Base-by-base conservation (phyloP, 495 filamentous ascomycete genomes). In the Penicillium cosmopolitanum region DNA sequence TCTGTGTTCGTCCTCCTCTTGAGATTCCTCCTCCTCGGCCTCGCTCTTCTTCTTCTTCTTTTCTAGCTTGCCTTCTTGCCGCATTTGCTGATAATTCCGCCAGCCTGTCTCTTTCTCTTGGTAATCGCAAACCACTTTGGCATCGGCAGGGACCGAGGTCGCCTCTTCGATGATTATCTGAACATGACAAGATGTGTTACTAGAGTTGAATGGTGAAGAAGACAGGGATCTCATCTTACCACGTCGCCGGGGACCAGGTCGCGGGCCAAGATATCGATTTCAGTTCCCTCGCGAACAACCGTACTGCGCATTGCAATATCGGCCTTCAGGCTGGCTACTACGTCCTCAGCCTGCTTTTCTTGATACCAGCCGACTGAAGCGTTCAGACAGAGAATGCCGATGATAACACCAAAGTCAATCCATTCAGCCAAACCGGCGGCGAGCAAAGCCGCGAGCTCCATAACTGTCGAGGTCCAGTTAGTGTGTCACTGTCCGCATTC, bases 351-450 rank as follows among this genome's bases (percentile, higher is more conserved):
- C 72, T 91, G 88, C 70, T 91, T 92, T 70, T 93, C 89, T 66
- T 93, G 89, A 66, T 92, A 93, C 84, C 89, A 93, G 65, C 89
- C 89, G 59, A 92, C 89, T 51, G 77, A 57, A 33, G 89, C 89
- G 70, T 93, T 93, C 56, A 93, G 80, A 63, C 87, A 76, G 23
- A 93, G 73, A 63, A 93, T 91, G 70, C 86, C 89, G 57, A 89
- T 87, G 72, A 93, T 93, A 66, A 93, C 89, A 79, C 89, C 89
- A 56, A 92, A 89, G 72, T 93, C 89, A 60, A 93, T 82, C 88
- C 88, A 93, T 69, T 91, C 89, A 4, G 76, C 66, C 42, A 93
- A 80, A 77, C 89, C 89, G 60, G 88, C 87, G 57, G 89, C 87
- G 53, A 93, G 75, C 25, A 93, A 71, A 56, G 89, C 87, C 63